Conservation (phyloP, 768 basidiomycete genomes). For the Stropharia rugosoannulata region DNA sequence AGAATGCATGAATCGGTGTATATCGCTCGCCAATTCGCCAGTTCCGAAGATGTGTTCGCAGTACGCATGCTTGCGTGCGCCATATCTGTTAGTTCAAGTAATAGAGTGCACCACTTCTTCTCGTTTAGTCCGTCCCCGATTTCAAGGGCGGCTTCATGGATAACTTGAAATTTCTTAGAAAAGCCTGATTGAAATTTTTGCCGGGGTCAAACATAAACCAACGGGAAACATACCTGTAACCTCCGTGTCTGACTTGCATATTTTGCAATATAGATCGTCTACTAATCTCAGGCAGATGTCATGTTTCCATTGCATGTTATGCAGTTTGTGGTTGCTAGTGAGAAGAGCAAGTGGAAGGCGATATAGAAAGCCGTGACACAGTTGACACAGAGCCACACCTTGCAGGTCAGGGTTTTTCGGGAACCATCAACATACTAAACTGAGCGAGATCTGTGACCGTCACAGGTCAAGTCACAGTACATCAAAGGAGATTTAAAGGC, state of each 20-base stretch:
- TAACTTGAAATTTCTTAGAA: conserved; percentile 3
- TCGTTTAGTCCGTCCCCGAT: conserved; percentile 9
- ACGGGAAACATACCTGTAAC: not conserved
- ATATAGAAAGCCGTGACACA: not conserved
- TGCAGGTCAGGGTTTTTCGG: conserved; percentile 7
- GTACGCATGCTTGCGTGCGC: conserved; percentile 53
- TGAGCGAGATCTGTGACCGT: conserved; percentile 31
- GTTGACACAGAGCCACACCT: not conserved
- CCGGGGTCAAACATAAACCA: not conserved
- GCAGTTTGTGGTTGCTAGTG: not conserved
- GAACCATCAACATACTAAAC: conserved; percentile 8
- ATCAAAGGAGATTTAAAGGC: conserved; percentile 66
- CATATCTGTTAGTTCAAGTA: conserved; percentile 43
- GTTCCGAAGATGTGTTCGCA: conserved; percentile 28
- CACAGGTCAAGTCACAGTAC: conserved; percentile 37
- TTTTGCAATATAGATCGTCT: not conserved
- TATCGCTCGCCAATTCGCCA: conserved; percentile 57
- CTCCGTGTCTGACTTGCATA: not conserved
- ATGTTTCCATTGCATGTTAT: conserved; percentile 13
- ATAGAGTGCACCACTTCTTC: conserved; percentile 10
- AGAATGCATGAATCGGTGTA: conserved; percentile 79
- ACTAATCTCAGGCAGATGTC: not conserved
- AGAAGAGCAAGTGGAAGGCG: not conserved
- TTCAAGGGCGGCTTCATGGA: conserved; percentile 14
- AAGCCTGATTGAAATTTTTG: not conserved